Conservation (phyloP, 345 rosid genomes). For the Linum tenue region DNA sequence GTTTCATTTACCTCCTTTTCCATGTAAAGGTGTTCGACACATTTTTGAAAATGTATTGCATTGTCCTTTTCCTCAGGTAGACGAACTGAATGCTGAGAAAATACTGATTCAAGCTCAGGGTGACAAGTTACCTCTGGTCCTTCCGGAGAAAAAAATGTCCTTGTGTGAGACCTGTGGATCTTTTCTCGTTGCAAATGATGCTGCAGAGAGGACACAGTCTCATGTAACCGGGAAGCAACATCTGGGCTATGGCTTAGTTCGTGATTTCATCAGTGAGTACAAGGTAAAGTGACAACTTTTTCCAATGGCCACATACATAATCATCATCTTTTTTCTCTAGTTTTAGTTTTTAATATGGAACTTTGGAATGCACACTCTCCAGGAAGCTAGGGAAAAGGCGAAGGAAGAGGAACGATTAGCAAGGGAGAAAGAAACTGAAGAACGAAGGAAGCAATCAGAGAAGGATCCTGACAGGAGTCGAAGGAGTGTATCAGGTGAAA, state of each 20-base stretch:
- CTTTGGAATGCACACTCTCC: slow-evolving; percentile 19
- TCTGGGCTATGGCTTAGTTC: slow-evolving; percentile 93
- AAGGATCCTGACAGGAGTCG: slow-evolving; percentile 54
- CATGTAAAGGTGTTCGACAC: neutral
- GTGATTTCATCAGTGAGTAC: slow-evolving; percentile 72
- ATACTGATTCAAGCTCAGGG: slow-evolving; percentile 55
- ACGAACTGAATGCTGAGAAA: slow-evolving; percentile 73
- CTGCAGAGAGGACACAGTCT: slow-evolving; percentile 92
- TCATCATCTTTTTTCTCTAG: neutral
- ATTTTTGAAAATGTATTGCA: neutral
- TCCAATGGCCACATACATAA: neutral
- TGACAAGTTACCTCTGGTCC: slow-evolving; percentile 62
- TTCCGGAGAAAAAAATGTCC: slow-evolving; percentile 96
- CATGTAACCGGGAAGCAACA: slow-evolving; percentile 96
- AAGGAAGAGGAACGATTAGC: slow-evolving; percentile 70
- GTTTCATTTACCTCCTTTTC: neutral
- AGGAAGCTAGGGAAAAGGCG: slow-evolving; percentile 81
- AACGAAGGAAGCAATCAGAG: slow-evolving; percentile 57
- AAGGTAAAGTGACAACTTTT: slow-evolving; percentile 35
- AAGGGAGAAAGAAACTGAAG: slow-evolving; percentile 82
- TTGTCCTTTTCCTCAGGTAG: slow-evolving; percentile 50
- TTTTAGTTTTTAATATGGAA: slow-evolving; percentile 8
- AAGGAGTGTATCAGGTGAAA: slow-evolving; percentile 64
- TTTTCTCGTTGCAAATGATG: slow-evolving; percentile 94
- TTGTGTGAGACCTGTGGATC: slow-evolving; percentile 96